Base-by-base conservation (phyloP, 2,329 filamentous ascomycete genomes). In the Leptosphaerulina australis region DNA sequence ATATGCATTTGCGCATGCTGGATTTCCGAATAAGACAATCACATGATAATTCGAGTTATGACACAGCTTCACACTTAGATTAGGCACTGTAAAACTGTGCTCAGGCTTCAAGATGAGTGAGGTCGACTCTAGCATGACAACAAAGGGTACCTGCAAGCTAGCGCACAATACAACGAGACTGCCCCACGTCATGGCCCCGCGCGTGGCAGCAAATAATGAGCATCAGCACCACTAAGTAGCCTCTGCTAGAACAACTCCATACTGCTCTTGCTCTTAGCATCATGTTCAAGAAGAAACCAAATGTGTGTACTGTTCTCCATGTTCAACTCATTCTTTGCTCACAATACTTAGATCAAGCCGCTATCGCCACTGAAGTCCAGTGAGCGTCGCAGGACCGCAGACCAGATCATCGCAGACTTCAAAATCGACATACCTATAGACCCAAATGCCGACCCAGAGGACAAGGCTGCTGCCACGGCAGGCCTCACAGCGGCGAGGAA, bases 201-300 rank as follows among this genome's bases (percentile, higher is more conserved):
- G 33, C 18, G 46, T 28, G 40, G 30, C 31, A 26, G 29, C 26
- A 36, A 35, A 40, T 45, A 38, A 36, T 34, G 48, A 40, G 37
- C 37, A 51, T 40, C 47, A 45, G 37, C 41, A 46, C 36, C 34
- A 12, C 15, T 15, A 14, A 31, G 17, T 5, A 40, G 35, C 24
- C 25, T 17, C 34, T 18, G 9, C 7, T 18, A 21, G 9, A 34
- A n/a, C 36, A 15, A 37, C 33, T 14, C 21, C 14, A 12, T 18
- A 9, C 9, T 29, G 8, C 18, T 21, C 31, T 37, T 35, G 11
- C 18, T 37, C 26, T 25, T 17, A 10, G 26, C 62, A 61, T 26
- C 49, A 85, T 85, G 83, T 85, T 85, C 73, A 85, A 85, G 67
- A 85, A 85, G 71, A 85, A 84, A 70, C 82, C 83, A 12, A 81